Evolutionary conservation across 345 rosid genomes (phyloP), one percentile per base, ranked within the genome.

Genomic region (Mercurialis annua): DNA sequence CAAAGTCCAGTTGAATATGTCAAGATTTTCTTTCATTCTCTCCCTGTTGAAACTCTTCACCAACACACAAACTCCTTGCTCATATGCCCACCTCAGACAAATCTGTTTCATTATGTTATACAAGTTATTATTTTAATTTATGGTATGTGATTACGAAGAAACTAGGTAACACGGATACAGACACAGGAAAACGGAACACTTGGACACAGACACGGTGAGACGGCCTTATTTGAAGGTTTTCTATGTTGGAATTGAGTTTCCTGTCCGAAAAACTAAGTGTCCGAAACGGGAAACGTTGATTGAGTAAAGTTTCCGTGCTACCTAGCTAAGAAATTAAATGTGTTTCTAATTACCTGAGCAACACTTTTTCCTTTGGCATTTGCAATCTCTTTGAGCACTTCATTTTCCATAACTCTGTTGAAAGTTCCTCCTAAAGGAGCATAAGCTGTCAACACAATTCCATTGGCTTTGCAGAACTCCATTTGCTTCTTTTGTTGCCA

Each of bases 401-500:
- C 80, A 77, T 80, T 78, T 43, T 88, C 89, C 81, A 86, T 71
- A 38, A 90, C 87, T 67, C 78, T 84, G 61, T 69, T 81, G 79
- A 75, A 24, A 23, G 87, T 84, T 9, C 89, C 92, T 73, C 92
- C 96, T 54, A 88, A 68, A 62, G 82, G 81, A 6, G 93, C 83
- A 54, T 83, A 92, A 63, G 90, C 90, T 10, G 86, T 78, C 66
- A 88, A 49, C 20, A 75, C 68, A 27, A 92, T 74, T 15, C 80
- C 86, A 4, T 85, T 83, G 6, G 50, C 76, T 52, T 79, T 72
- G 69, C 90, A 90, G 75, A 88, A 78, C 52, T 86, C 87, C 69
- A 75, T 84, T 15, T 85, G 77, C 65, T 81, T 81, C 64, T 72
- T 85, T 64, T 92, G 98, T 77, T 88, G 91, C 96, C 95, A 90